A percentile compares a stretch with the other conserved stretches of the same genome.
These are phyloP conservation scores for Phialemoniopsis sp. DNA, from an alignment of 2,329 filamentous ascomycete genomes.

Conservation along the genomic window DNA sequence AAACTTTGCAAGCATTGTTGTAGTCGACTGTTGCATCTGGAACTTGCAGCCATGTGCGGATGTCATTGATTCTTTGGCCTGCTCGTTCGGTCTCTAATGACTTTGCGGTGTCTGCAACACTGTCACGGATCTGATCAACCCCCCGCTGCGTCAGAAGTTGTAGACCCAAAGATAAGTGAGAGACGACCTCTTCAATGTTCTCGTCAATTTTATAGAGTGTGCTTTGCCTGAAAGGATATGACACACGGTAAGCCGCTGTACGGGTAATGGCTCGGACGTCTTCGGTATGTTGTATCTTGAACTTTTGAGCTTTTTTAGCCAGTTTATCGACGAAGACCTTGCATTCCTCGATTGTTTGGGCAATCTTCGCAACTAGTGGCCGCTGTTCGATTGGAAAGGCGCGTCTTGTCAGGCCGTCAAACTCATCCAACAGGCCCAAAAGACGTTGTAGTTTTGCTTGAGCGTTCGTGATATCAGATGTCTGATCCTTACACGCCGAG, in stretches of 20 bases:
- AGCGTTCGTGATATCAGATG: conserved; percentile 18
- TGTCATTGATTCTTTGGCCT: conserved; percentile 18
- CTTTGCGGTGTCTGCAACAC: conserved; percentile 18
- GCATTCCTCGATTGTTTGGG: conserved; percentile 17
- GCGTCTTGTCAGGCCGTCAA: conserved; percentile 7
- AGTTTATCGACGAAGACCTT: conserved; percentile 21
- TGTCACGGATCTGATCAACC: conserved; percentile 14
- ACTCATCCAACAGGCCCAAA: conserved; percentile 12
- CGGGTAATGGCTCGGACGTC: conserved; percentile 8
- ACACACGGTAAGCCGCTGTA: conserved; percentile 10
- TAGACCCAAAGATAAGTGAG: conserved; percentile 21
- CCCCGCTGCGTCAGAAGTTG: conserved; percentile 23
- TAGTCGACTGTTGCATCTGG: conserved; percentile 28
- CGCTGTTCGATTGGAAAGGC: conserved; percentile 16
- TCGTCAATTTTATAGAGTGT: conserved; percentile 32
- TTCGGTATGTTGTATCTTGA: conserved; percentile 8
- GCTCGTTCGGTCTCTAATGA: too few relatives aligned
- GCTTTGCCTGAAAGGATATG: conserved; percentile 26
- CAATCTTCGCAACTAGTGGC: conserved; percentile 14
- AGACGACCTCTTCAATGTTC: conserved; percentile 24
- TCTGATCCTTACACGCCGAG: conserved; percentile 16
- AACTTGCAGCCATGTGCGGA: conserved; percentile 27
- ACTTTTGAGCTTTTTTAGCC: conserved; percentile 17
- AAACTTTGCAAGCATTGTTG: conserved; percentile 22
- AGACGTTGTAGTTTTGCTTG: conserved; percentile 17